These are phyloP conservation scores for Micractinium sp. DNA, from an alignment of 139 green algal genomes.

Conservation along the genomic window DNA sequence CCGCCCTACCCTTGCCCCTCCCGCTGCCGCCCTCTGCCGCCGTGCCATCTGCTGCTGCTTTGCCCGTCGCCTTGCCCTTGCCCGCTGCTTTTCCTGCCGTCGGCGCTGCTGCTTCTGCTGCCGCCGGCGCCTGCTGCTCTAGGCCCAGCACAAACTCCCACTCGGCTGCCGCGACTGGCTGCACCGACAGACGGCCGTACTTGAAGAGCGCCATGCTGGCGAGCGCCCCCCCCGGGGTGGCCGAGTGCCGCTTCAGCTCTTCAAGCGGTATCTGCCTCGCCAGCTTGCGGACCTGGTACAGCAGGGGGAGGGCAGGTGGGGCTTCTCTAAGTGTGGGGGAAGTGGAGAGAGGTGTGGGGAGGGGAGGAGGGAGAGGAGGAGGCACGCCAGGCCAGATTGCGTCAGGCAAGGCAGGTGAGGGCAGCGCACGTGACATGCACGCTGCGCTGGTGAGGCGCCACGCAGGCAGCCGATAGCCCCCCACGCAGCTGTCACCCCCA, in stretches of 20 bases:
- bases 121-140: background rate
- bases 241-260: slow-evolving; percentile 64
- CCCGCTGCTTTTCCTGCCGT: background rate
- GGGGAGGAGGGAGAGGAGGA: background rate
- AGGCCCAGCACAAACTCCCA: slow-evolving; percentile 55
- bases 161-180: slow-evolving; percentile 46
- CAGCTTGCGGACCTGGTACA: slow-evolving; percentile 33
- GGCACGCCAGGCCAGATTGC: too few relatives aligned
- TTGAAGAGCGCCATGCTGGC: slow-evolving; percentile 63
- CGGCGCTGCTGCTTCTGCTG: background rate
- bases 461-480: too few relatives aligned
- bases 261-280: slow-evolving; percentile 51
- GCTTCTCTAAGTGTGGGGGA: background rate
- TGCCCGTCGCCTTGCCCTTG: too few relatives aligned
- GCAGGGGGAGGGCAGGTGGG: background rate
- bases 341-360: background rate
- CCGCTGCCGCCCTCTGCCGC: background rate
- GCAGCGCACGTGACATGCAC: too few relatives aligned
- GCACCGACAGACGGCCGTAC: slow-evolving; percentile 56
- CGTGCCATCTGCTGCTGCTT: background rate
- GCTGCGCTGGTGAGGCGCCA: too few relatives aligned
- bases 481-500: too few relatives aligned
- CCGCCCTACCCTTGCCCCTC: background rate
- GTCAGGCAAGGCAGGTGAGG: too few relatives aligned
- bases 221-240: slow-evolving; percentile 19